A percentile compares a stretch with the other conserved stretches of the same genome.
Evolutionary conservation across 2,329 filamentous ascomycete genomes (phyloP).

Genomic region (Penicillium sp.): DNA sequence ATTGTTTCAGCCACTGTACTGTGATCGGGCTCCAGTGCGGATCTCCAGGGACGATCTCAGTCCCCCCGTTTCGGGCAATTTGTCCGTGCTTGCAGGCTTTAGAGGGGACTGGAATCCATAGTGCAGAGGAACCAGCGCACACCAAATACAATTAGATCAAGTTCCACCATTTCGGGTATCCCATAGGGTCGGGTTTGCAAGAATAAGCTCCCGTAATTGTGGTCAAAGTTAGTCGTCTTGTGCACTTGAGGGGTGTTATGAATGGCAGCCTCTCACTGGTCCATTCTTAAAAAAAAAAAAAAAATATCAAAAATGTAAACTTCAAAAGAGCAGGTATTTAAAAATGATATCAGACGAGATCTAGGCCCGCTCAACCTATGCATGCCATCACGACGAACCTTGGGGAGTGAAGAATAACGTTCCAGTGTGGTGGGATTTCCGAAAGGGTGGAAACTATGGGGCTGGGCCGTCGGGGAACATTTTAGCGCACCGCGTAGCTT

Average conservation of each 20-base stretch:
- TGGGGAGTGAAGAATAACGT: not conserved
- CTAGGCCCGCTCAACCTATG: slow-evolving; percentile 10
- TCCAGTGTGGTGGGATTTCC: slow-evolving; percentile 25
- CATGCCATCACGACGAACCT: slow-evolving; percentile 19
- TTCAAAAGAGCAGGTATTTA: not conserved
- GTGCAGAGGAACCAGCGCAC: not conserved
- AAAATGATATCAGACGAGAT: not conserved
- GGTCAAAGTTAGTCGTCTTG: not conserved
- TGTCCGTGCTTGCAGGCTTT: slow-evolving; percentile 30
- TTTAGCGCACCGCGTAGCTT: slow-evolving; percentile 26
- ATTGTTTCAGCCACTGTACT: slow-evolving; percentile 25
- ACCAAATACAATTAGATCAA: not conserved
- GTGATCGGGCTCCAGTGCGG: slow-evolving; percentile 24
- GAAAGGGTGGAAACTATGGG: slow-evolving; percentile 20
- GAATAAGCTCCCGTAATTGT: not conserved
- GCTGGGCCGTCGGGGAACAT: slow-evolving; percentile 24
- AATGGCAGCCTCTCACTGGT: not conserved
- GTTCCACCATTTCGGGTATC: not conserved
- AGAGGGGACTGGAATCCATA: slow-evolving; percentile 9
- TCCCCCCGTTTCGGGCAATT: slow-evolving; percentile 31
- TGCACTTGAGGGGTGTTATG: not conserved
- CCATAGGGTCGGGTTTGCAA: not conserved
- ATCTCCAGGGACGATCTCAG: slow-evolving; percentile 30
- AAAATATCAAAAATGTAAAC: too few relatives aligned
- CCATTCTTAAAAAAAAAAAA: not conserved